Evolutionary conservation across 352 stramenopile species (phyloP).

Genomic region (Phytophthora brassicae): DNA sequence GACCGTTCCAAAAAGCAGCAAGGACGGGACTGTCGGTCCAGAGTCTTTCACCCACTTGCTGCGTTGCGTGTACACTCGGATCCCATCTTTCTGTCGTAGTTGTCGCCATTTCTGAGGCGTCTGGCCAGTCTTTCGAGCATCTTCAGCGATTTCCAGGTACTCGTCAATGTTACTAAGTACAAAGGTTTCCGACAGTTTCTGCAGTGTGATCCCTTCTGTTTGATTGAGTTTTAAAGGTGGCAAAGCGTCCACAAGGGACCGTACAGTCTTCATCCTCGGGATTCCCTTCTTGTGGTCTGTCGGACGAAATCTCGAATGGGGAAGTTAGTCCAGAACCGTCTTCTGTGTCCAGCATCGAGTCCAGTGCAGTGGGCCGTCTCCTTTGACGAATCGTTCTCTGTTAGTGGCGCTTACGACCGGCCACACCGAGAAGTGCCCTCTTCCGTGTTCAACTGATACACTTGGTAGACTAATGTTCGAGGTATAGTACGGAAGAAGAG

Average conservation of each 20-base stretch:
- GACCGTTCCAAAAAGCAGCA: conserved; percentile 29
- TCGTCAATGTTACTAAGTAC: conserved; percentile 39
- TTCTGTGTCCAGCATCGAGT: conserved; percentile 10
- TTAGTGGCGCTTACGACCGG: too few relatives aligned
- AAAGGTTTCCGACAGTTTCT: conserved; percentile 27
- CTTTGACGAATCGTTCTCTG: conserved; percentile 16
- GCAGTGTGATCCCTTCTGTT: conserved; percentile 21
- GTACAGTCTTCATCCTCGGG: conserved; percentile 15
- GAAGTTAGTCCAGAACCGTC: too few relatives aligned
- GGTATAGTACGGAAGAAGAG: too few relatives aligned
- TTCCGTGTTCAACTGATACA: too few relatives aligned
- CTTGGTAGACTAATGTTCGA: conserved; percentile 10
- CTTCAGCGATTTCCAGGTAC: conserved; percentile 36
- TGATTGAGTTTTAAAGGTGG: conserved; percentile 34
- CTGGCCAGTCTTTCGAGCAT: conserved; percentile 31
- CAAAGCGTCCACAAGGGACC: conserved; percentile 21
- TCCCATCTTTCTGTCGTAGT: conserved; percentile 27
- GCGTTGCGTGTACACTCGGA: conserved; percentile 31
- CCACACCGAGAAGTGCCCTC: too few relatives aligned
- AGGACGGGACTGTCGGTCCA: conserved; percentile 12
- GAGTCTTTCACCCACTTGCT: conserved; percentile 8
- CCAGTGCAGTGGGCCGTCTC: conserved; percentile 6
- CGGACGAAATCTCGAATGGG: conserved; percentile 23
- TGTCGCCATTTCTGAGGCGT: conserved; percentile 33
- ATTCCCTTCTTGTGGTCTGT: background rate